Base-by-base conservation (phyloP, 176 grass and related monocot species). In the Avena atlantica region DNA sequence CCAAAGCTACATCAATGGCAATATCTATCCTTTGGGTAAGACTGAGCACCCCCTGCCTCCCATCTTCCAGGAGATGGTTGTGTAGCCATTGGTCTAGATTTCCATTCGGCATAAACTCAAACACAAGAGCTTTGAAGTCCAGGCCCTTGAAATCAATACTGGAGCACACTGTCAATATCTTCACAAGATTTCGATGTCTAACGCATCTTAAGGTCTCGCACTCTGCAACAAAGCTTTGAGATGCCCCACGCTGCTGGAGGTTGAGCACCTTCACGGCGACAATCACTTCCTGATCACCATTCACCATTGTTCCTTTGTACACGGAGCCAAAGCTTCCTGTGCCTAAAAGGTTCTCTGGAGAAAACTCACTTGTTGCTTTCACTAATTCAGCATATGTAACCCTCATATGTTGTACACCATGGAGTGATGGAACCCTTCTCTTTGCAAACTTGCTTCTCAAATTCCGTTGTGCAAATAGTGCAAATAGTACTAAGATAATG, bases 41-140 rank as follows among this genome's bases (percentile, higher is more conserved):
- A 68, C 19, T 45, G 5, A 79, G 75, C 19, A 40, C 31, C 20
- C 5, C 53, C 4, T 16, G 9, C 2, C 6, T 24, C 12, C 84
- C 74, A 56, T 78, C 31, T 78, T 27, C 74, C 19, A 51, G 16
- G 12, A 76, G 20, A 23, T 9, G 58, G 8, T 34, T 19, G 25
- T 85, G 83, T 16, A 40, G 58, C 83, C 83, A 76, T 45, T 87
- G 42, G 2, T 87, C 67, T 73, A 87, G 48, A 75, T 81, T 53
- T 87, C 86, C 78, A 66, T 81, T 74, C 4, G 67, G 86, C 31
- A 87, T 12, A 15, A 65, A 81, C 58, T 81, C 78, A 55, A 36
- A 87, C 17, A 87, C 78, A 10, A 87, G 57, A 17, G 86, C 78
- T 27, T 87, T 81, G 78, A 87, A 87, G 8, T 87, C 78, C 17